Evolutionary conservation across 2,329 filamentous ascomycete genomes (phyloP).

Genomic region (Aureobasidium vineae): DNA sequence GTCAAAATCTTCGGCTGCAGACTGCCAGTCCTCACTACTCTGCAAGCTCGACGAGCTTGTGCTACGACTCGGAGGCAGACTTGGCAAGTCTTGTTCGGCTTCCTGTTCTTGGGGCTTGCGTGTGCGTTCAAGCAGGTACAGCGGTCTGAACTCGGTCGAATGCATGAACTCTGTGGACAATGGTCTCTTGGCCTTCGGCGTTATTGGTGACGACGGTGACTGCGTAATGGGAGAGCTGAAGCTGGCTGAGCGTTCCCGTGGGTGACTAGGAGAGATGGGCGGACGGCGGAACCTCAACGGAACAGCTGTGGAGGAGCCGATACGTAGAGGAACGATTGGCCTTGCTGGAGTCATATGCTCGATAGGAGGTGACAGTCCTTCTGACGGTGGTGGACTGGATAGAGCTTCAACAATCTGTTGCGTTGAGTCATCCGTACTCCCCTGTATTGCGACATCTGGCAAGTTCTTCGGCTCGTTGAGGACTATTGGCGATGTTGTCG

Average conservation of each 20-base stretch:
- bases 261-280: conserved; percentile 32
- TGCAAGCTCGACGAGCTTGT: conserved; percentile 43
- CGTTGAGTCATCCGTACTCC: neutral
- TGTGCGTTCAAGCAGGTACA: conserved; percentile 75
- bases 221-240: conserved; percentile 33
- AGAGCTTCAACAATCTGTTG: neutral
- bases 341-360: conserved; percentile 27
- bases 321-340: conserved; percentile 30
- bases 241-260: conserved; percentile 35
- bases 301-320: conserved; percentile 38
- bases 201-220: conserved; percentile 29
- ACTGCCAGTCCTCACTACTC: conserved; percentile 47
- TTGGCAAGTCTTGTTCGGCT: conserved; percentile 47
- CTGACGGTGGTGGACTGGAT: neutral
- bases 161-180: conserved; percentile 30
- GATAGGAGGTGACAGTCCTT: neutral
- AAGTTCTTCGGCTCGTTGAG: neutral
- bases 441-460: neutral
- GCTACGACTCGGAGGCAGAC: conserved; percentile 50
- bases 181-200: conserved; percentile 28
- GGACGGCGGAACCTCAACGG: conserved; percentile 39
- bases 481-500: neutral
- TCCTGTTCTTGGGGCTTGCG: conserved; percentile 45
- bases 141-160: conserved; percentile 67
- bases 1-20: conserved; percentile 42